Conservation (phyloP, 495 filamentous ascomycete species). For the Xylaria nigripes region DNA sequence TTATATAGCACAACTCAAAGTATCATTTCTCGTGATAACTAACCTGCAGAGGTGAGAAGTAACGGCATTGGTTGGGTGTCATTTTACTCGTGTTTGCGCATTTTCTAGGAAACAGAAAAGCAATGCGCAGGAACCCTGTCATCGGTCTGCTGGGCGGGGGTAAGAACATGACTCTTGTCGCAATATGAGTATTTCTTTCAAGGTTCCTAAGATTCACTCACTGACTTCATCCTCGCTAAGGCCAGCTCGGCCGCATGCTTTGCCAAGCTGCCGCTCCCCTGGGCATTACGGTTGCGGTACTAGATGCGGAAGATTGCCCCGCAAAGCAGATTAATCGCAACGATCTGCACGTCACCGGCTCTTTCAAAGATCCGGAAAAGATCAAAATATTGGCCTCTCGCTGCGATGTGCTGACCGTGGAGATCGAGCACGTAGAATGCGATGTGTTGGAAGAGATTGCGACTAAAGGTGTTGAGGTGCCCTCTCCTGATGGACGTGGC, state of each 20-base stretch:
- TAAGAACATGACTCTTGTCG: background rate
- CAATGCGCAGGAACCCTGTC: slow-evolving; percentile 22
- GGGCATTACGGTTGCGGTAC: slow-evolving; percentile 69
- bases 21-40: background rate
- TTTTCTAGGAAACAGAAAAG: background rate
- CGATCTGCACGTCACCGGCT: slow-evolving; percentile 67
- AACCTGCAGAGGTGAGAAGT: background rate
- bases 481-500: slow-evolving; percentile 30
- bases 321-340: slow-evolving; percentile 86
- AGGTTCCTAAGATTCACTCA: slow-evolving; percentile 30
- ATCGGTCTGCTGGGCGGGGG: slow-evolving; percentile 36
- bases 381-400: slow-evolving; percentile 67
- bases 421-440: slow-evolving; percentile 97
- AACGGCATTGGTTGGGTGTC: background rate
- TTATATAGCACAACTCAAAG: background rate
- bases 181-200: background rate
- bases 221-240: slow-evolving; percentile 57
- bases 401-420: slow-evolving; percentile 85
- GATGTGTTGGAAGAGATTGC: slow-evolving; percentile 80
- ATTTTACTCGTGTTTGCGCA: background rate
- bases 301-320: slow-evolving; percentile 71
- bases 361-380: slow-evolving; percentile 69
- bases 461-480: slow-evolving; percentile 45
- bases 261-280: slow-evolving; percentile 81
- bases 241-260: slow-evolving; percentile 94